Evolutionary conservation across 1,284 basidiomycete species (phyloP).

Genomic region (Naganishia cerealis): DNA sequence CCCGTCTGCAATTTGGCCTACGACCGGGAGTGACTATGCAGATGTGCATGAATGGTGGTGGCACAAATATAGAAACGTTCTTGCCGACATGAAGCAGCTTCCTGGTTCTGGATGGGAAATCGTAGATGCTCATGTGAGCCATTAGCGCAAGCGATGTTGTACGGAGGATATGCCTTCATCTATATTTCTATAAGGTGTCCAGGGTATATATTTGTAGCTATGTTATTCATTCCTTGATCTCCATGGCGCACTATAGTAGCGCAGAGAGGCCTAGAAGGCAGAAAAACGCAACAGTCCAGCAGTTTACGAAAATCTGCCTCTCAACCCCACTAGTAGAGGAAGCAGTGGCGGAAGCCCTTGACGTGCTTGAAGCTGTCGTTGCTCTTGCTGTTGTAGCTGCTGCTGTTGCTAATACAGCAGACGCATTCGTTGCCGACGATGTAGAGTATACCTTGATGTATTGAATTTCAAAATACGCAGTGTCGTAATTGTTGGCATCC

Average conservation of each 20-base stretch:
- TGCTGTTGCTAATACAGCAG: conserved; percentile 13
- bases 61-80: conserved; percentile 49
- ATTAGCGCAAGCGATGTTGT: neutral
- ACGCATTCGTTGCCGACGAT: conserved; percentile 15
- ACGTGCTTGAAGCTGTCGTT: conserved; percentile 3
- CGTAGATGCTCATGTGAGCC: conserved; percentile 39
- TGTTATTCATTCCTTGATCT: neutral
- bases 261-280: neutral
- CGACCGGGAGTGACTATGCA: conserved; percentile 44
- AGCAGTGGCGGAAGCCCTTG: neutral
- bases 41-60: conserved; percentile 54
- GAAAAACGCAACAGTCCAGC: neutral
- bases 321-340: neutral
- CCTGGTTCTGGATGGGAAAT: conserved; percentile 39
- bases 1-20: conserved; percentile 17
- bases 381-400: conserved; percentile 8
- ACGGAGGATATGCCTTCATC: neutral
- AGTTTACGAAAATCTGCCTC: neutral
- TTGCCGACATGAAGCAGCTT: conserved; percentile 41
- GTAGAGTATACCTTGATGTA: conserved; percentile 57
- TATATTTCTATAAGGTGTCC: conserved; percentile 15
- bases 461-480: conserved; percentile 72
- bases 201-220: conserved; percentile 1
- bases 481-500: conserved; percentile 63
- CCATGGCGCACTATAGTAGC: neutral